Conservation (phyloP, 768 basidiomycete genomes). For the Boletus subcaerulescens region DNA sequence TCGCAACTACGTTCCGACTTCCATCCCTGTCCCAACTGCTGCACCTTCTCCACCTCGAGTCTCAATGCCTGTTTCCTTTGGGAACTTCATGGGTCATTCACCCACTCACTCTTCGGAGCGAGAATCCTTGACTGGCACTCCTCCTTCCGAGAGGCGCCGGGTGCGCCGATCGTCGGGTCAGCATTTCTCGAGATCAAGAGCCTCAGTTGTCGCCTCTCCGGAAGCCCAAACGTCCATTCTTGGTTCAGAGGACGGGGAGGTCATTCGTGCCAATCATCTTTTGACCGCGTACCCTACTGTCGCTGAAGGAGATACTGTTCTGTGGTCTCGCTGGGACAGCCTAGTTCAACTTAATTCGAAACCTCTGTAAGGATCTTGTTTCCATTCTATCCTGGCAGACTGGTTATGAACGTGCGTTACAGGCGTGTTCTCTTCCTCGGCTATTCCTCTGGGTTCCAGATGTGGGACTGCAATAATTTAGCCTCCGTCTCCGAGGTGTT, state of each 20-base stretch:
- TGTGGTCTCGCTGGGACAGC: constrained; percentile 35
- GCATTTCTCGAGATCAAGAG: constrained; percentile 3
- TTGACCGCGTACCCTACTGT: constrained; percentile 30
- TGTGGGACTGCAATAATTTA: constrained; percentile 61
- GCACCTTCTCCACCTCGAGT: constrained; percentile 48
- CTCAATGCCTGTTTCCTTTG: constrained; percentile 48
- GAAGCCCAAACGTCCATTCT: constrained; percentile 13
- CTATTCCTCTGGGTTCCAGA: constrained; percentile 50
- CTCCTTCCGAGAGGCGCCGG: constrained; percentile 11
- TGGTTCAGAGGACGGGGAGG: constrained; percentile 25
- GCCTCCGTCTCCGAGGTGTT: constrained; percentile 51
- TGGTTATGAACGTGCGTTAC: not conserved
- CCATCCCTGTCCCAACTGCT: constrained; percentile 47
- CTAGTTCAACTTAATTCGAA: constrained; percentile 17
- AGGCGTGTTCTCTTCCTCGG: constrained; percentile 53
- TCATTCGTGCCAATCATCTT: constrained; percentile 9
- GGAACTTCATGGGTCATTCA: constrained; percentile 37
- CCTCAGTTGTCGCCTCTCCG: constrained; percentile 6
- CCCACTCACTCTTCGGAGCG: constrained; percentile 6
- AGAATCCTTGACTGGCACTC: constrained; percentile 7
- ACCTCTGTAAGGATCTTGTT: constrained; percentile 15
- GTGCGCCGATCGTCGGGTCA: constrained; percentile 9
- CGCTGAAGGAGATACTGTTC: constrained; percentile 28
- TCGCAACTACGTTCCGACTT: constrained; percentile 52
- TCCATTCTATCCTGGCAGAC: not conserved